phyloP scores from a whole-genome alignment of 306 rosid genomes.

The Cyclanthera cordifolia region DNA sequence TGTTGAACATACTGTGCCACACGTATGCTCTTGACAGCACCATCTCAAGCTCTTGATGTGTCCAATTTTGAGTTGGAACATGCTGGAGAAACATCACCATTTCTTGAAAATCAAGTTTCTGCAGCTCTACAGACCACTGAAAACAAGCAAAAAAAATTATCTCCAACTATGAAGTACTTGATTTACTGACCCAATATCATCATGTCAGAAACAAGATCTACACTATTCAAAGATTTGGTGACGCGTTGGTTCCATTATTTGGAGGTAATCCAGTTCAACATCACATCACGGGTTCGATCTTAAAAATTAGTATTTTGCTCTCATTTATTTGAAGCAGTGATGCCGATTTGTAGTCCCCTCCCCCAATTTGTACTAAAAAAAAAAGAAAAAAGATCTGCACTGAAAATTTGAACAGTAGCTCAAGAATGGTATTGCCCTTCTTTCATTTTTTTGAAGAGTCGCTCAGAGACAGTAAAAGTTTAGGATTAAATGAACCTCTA shows the following conservation, averaged over 20 bases:
- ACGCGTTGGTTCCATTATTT: too few relatives aligned
- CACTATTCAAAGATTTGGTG: too few relatives aligned
- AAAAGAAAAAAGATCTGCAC: too few relatives aligned
- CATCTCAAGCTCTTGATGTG: constrained; percentile 87
- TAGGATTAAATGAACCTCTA: too few relatives aligned
- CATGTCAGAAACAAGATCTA: not conserved
- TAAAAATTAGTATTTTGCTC: too few relatives aligned
- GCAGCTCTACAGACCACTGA: constrained; percentile 91
- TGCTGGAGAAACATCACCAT: constrained; percentile 97
- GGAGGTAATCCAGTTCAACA: too few relatives aligned
- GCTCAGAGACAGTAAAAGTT: not conserved
- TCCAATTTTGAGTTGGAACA: constrained; percentile 86
- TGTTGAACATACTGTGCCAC: constrained; percentile 99
- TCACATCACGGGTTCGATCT: too few relatives aligned
- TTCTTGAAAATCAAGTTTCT: constrained; percentile 91
- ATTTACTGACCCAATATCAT: not conserved
- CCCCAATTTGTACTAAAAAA: too few relatives aligned
- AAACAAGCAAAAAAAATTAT: constrained; percentile 5
- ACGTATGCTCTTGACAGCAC: constrained; percentile 94
- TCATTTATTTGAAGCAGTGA: too few relatives aligned
- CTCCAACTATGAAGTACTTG: not conserved
- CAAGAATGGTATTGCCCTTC: not conserved
- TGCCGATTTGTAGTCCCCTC: too few relatives aligned
- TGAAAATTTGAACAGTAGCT: not conserved
- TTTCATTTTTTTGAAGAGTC: not conserved